Percentiles rank a stretch among this genome's conserved stretches.
phyloP scores from a whole-genome alignment of 371 early-diverging fungal species.

The Parasitella parasitica region DNA sequence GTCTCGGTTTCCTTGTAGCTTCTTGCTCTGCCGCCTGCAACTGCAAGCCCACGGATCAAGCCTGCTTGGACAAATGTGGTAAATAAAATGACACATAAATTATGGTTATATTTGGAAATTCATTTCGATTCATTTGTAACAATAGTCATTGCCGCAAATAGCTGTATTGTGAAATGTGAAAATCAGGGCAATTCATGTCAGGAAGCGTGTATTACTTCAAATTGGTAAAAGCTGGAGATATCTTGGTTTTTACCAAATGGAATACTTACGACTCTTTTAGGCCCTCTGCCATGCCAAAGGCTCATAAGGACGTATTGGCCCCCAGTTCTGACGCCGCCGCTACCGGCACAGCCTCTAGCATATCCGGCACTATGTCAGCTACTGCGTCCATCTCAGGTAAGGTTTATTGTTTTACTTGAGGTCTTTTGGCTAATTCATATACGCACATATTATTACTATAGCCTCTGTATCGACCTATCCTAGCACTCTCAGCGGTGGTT shows the following conservation, averaged over 20 bases:
- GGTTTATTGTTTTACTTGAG: too few species aligned
- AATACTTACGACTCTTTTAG: background rate
- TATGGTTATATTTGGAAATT: background rate
- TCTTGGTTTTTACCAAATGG: background rate
- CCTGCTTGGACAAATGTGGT: slow-evolving; percentile 28
- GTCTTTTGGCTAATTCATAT: background rate
- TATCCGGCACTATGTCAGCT: background rate
- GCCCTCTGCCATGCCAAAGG: slow-evolving; percentile 5
- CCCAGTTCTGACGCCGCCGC: background rate
- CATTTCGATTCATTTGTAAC: background rate
- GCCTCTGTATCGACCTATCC: background rate
- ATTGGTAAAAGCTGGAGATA: slow-evolving; percentile 13
- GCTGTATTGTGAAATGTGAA: slow-evolving; percentile 21
- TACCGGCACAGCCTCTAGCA: background rate
- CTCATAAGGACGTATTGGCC: background rate
- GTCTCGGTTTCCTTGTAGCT: slow-evolving; percentile 16
- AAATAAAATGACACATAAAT: slow-evolving; percentile 8
- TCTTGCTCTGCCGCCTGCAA: slow-evolving; percentile 23
- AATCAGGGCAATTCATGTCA: slow-evolving; percentile 12
- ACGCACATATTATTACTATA: background rate
- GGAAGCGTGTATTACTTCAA: slow-evolving; percentile 12
- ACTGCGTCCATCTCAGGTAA: background rate
- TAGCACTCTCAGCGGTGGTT: background rate
- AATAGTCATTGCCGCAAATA: slow-evolving; percentile 22
- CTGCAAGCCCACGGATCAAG: slow-evolving; percentile 20